These are phyloP conservation scores for Fusarium sp. DNA, from an alignment of 2,329 filamentous ascomycete genomes.

Conservation along the genomic window DNA sequence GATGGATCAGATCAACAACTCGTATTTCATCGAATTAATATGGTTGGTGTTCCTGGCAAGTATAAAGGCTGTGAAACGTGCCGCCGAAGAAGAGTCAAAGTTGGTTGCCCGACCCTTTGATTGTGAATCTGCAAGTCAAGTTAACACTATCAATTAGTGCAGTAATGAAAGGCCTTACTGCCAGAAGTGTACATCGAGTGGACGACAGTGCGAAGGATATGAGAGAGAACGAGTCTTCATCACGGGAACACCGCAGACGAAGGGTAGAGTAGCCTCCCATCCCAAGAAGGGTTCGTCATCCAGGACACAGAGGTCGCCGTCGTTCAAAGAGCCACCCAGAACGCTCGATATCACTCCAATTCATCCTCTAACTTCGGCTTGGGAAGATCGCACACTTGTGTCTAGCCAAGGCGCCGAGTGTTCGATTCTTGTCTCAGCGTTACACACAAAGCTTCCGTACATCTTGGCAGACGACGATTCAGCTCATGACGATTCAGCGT, in stretches of 20 bases:
- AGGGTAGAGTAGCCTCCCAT: slow-evolving; percentile 69
- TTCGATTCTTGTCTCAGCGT: slow-evolving; percentile 59
- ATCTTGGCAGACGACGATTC: slow-evolving; percentile 50
- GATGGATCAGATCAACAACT: slow-evolving; percentile 1
- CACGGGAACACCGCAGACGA: slow-evolving; percentile 67
- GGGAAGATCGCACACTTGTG: slow-evolving; percentile 63
- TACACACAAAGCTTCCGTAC: slow-evolving; percentile 59
- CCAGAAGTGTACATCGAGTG: slow-evolving; percentile 70
- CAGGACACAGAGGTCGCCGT: slow-evolving; percentile 51
- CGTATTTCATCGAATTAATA: slow-evolving; percentile 49
- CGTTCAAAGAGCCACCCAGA: slow-evolving; percentile 40
- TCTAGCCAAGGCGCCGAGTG: slow-evolving; percentile 55
- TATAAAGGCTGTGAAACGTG: slow-evolving; percentile 76
- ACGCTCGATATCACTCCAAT: slow-evolving; percentile 51
- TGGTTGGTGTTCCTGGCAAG: slow-evolving; percentile 74
- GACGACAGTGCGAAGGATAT: slow-evolving; percentile 72
- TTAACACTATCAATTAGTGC: slow-evolving; percentile 60
- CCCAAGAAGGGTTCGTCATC: slow-evolving; percentile 59
- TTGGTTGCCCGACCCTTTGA: slow-evolving; percentile 50
- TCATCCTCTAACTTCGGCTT: slow-evolving; percentile 63
- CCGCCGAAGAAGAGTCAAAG: slow-evolving; percentile 69
- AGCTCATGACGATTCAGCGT: slow-evolving; percentile 36
- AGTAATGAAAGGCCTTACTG: slow-evolving; percentile 73
- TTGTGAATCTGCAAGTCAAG: background rate
- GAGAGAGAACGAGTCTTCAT: slow-evolving; percentile 74